phyloP scores from a whole-genome alignment of 768 basidiomycete species.

The Cystoderma amianthinum region DNA sequence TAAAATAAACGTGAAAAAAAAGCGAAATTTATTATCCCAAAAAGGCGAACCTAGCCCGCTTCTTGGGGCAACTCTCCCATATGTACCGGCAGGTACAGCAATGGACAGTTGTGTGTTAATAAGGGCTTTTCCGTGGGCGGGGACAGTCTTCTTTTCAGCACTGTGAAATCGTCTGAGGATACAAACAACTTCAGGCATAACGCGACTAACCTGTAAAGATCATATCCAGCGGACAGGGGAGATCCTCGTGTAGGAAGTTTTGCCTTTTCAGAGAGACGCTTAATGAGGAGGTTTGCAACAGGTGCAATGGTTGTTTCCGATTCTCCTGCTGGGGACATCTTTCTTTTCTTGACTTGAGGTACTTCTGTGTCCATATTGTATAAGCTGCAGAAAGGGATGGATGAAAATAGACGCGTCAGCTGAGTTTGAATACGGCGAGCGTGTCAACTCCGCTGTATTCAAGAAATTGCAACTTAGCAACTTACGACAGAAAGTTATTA shows the following conservation, averaged over 20 bases:
- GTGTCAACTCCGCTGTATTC: constrained; percentile 26
- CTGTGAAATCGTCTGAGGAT: constrained; percentile 27
- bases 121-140: constrained; percentile 87
- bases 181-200: constrained; percentile 1
- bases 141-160: constrained; percentile 78
- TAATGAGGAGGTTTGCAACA: constrained; percentile 62
- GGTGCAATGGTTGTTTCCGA: constrained; percentile 27
- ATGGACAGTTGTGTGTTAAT: constrained; percentile 90
- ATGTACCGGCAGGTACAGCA: constrained; percentile 89
- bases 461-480: neutral
- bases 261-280: constrained; percentile 78
- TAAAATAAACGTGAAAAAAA: constrained; percentile 1
- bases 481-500: no score
- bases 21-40: neutral
- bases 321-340: constrained; percentile 35
- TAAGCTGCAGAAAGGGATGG: neutral
- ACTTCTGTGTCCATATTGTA: constrained; percentile 11
- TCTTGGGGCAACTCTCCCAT: constrained; percentile 94
- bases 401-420: constrained; percentile 22
- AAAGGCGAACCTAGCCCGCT: constrained; percentile 81
- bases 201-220: constrained; percentile 72
- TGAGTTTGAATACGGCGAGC: constrained; percentile 21
- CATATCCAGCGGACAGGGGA: constrained; percentile 85
- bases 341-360: constrained; percentile 52
- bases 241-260: constrained; percentile 84